A percentile compares a stretch with the other conserved stretches of the same genome.
Conservation (phyloP, 805 yeast genomes). For the Pichia heedii region DNA sequence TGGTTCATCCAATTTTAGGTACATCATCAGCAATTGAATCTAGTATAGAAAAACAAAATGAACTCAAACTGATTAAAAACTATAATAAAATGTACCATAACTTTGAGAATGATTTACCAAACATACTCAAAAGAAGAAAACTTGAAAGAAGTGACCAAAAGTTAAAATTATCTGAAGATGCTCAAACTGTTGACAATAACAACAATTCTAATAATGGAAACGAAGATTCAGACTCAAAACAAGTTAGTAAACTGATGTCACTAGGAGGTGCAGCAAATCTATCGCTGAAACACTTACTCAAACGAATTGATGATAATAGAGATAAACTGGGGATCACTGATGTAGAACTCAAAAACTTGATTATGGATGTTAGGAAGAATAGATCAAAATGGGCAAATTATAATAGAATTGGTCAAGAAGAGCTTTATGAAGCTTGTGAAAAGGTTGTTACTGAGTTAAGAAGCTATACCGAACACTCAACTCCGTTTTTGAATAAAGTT, state of each 20-base stretch:
- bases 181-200: slow-evolving; percentile 28
- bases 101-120: slow-evolving; percentile 69
- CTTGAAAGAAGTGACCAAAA: slow-evolving; percentile 75
- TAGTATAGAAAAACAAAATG: slow-evolving; percentile 32
- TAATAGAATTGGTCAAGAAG: slow-evolving; percentile 94
- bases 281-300: slow-evolving; percentile 70
- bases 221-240: slow-evolving; percentile 16
- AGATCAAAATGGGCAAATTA: slow-evolving; percentile 98
- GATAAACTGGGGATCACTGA: slow-evolving; percentile 71
- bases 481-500: slow-evolving; percentile 93
- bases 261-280: slow-evolving; percentile 62
- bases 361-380: slow-evolving; percentile 89
- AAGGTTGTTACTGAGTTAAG: slow-evolving; percentile 85
- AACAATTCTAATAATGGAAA: slow-evolving; percentile 10
- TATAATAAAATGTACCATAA: slow-evolving; percentile 68
- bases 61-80: slow-evolving; percentile 40
- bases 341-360: slow-evolving; percentile 70
- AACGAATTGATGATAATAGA: slow-evolving; percentile 69
- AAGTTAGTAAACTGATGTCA: slow-evolving; percentile 24
- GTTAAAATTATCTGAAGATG: slow-evolving; percentile 30
- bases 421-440: slow-evolving; percentile 94
- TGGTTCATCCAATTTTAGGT: slow-evolving; percentile 29
- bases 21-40: slow-evolving; percentile 32
- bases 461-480: slow-evolving; percentile 91
- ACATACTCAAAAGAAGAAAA: slow-evolving; percentile 63